phyloP scores from a whole-genome alignment of 345 rosid genomes.

The Ceriops zippeliana region DNA sequence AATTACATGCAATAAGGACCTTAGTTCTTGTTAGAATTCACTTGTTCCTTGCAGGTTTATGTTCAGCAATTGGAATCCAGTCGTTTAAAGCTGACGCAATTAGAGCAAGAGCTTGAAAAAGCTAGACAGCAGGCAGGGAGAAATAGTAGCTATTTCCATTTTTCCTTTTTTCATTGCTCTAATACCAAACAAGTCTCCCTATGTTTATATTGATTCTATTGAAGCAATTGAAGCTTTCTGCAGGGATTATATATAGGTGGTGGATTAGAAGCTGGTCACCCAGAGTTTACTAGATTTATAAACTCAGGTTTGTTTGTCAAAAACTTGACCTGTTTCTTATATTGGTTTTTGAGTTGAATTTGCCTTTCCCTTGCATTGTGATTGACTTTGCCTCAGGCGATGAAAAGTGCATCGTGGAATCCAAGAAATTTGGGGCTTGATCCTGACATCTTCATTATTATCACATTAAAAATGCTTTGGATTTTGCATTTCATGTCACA shows the following conservation, averaged over 20 bases:
- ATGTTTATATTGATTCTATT: not conserved
- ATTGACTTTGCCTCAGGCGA: not conserved
- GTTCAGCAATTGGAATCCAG: slow-evolving; percentile 95
- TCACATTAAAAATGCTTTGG: not conserved
- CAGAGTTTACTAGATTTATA: slow-evolving; percentile 49
- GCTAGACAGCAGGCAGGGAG: slow-evolving; percentile 70
- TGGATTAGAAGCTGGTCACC: slow-evolving; percentile 44
- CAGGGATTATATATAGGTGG: slow-evolving; percentile 65
- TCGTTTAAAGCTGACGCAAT: slow-evolving; percentile 70
- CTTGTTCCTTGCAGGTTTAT: slow-evolving; percentile 59
- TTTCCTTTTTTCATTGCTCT: not conserved
- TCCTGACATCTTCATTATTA: not conserved
- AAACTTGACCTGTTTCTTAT: not conserved
- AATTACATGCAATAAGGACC: not conserved
- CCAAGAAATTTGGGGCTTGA: slow-evolving; percentile 1
- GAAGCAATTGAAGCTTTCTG: slow-evolving; percentile 7
- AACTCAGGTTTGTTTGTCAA: slow-evolving; percentile 59
- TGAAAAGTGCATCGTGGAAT: not conserved
- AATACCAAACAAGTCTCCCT: not conserved
- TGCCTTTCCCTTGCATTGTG: not conserved
- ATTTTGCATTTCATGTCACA: not conserved
- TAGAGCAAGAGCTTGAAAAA: slow-evolving; percentile 83
- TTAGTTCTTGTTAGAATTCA: slow-evolving; percentile 12
- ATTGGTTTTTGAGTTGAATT: not conserved
- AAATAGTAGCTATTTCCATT: slow-evolving; percentile 2